Evolutionary conservation across 164 flowering plant species (phyloP), one percentile per base, ranked within the genome.

Genomic region (Dillenia turbinata): DNA sequence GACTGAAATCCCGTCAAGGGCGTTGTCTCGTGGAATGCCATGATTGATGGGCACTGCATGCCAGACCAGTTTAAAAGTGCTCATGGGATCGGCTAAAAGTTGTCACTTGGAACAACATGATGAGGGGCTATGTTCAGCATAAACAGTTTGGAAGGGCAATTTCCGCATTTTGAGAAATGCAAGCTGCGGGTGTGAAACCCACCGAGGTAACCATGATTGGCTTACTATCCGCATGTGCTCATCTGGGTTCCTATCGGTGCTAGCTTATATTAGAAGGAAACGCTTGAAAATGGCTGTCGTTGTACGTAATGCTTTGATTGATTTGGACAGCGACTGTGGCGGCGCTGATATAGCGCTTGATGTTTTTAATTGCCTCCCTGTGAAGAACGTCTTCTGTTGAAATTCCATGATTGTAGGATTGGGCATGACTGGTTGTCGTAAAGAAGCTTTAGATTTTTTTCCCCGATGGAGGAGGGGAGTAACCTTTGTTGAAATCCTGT

Each of bases 311-410:
- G 76, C 81, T 43, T 74, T 78, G 10, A 65, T 78, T 19, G 81
- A 80, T 64, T 77, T 80, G 79, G 77, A 71, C 43, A 59, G 48
- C 22, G 77, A 79, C 51, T 75, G 84, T 62, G 81, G 84, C 62
- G 55, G 24, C 44, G n/a, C 75, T 19, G 73, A 69, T 14, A 57
- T 70, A 10, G 49, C 49, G 11, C 49, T 4, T 47, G 49, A 47
- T 47, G 2, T 47, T 4, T 47, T 47, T 47, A 2, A 47, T 47
- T 3, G 50, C 13, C 50, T 48, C 50, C 14, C 50, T 14, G 50
- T 48, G 50, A 2, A 48, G 50, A 48, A 48, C 3, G 0, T 48
- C 50, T 48, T 48, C 9, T 48, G 50, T 48, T 48, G 50, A 10
- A 48, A 48, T 48, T 48, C 50, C 14, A 14, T 48, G 13, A 48